Percentiles rank a stretch among this genome's conserved stretches.
These are phyloP conservation scores for Pythium diclinum DNA, from an alignment of 352 stramenopile genomes.

Conservation along the genomic window DNA sequence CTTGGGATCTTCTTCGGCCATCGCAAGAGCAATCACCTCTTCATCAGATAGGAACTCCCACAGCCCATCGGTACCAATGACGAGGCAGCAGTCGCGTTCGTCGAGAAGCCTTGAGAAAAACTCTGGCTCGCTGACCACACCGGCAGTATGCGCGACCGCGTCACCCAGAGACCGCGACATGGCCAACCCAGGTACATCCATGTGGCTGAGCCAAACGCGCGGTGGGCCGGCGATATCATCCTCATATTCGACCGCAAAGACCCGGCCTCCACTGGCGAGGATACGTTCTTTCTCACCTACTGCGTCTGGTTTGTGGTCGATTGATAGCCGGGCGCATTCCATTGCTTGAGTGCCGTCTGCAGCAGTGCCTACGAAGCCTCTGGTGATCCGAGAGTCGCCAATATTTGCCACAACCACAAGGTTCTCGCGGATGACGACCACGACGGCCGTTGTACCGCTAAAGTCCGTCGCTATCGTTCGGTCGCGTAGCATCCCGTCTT, in stretches of 20 bases:
- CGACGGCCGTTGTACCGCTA: slow-evolving; percentile 82
- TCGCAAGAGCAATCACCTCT: slow-evolving; percentile 89
- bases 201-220: slow-evolving; percentile 97
- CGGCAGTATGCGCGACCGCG: slow-evolving; percentile 94
- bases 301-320: slow-evolving; percentile 97
- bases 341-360: slow-evolving; percentile 30
- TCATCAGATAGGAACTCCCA: slow-evolving; percentile 99
- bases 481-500: slow-evolving; percentile 87
- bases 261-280: slow-evolving; percentile 90
- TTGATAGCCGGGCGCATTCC: slow-evolving; percentile 80
- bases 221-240: slow-evolving; percentile 97
- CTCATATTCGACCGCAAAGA: slow-evolving; percentile 99
- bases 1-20: slow-evolving; percentile 75
- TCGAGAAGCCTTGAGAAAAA: slow-evolving; percentile 88
- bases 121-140: slow-evolving; percentile 94
- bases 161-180: slow-evolving; percentile 97
- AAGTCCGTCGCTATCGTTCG: slow-evolving; percentile 93
- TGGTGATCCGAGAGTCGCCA: slow-evolving; percentile 95
- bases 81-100: slow-evolving; percentile 91
- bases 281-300: slow-evolving; percentile 95
- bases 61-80: slow-evolving; percentile 97
- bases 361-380: slow-evolving; percentile 57
- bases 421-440: slow-evolving; percentile 67
- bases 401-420: slow-evolving; percentile 95
- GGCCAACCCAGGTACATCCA: slow-evolving; percentile 97